phyloP scores from a whole-genome alignment of 768 basidiomycete species.

The Boletellus emodensis region DNA sequence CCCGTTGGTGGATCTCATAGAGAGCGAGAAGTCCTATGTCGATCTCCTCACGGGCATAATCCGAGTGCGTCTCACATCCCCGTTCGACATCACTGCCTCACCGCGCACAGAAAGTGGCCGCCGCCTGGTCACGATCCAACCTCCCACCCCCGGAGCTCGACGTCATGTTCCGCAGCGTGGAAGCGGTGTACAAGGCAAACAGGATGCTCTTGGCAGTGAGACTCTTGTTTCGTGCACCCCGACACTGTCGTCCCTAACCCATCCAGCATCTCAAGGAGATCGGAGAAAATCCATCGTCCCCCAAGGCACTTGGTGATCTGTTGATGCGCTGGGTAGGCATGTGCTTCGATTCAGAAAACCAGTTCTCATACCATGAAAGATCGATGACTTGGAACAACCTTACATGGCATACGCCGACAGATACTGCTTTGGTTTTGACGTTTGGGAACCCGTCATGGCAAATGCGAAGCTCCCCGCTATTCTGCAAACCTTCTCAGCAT shows the following conservation, averaged over 20 bases:
- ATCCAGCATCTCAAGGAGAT: slow-evolving; percentile 89
- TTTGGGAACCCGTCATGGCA: slow-evolving; percentile 72
- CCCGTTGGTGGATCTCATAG: slow-evolving; percentile 87
- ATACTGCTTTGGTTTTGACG: slow-evolving; percentile 75
- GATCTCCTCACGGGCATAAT: slow-evolving; percentile 88
- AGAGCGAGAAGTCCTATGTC: slow-evolving; percentile 90
- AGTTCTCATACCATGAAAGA: slow-evolving; percentile 44
- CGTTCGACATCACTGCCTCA: slow-evolving; percentile 6
- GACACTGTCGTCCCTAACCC: slow-evolving; percentile 10
- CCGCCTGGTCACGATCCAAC: slow-evolving; percentile 96
- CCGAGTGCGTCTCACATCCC: slow-evolving; percentile 53
- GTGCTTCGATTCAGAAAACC: slow-evolving; percentile 5
- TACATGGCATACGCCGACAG: slow-evolving; percentile 78
- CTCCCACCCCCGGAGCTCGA: slow-evolving; percentile 92
- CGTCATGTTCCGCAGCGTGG: slow-evolving; percentile 90
- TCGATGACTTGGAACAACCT: slow-evolving; percentile 85
- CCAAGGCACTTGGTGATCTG: slow-evolving; percentile 91
- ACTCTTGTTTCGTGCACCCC: background rate
- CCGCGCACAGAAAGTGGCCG: slow-evolving; percentile 77
- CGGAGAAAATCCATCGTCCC: slow-evolving; percentile 85
- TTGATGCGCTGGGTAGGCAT: slow-evolving; percentile 92
- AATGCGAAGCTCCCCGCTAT: slow-evolving; percentile 70
- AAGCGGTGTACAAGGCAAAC: slow-evolving; percentile 90
- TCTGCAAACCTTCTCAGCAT: slow-evolving; percentile 63
- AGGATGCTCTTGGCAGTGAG: slow-evolving; percentile 68